Evolutionary conservation across 2,329 filamentous ascomycete species (phyloP), one percentile per base, ranked within the genome.

Genomic region (Neurospora crassa): DNA sequence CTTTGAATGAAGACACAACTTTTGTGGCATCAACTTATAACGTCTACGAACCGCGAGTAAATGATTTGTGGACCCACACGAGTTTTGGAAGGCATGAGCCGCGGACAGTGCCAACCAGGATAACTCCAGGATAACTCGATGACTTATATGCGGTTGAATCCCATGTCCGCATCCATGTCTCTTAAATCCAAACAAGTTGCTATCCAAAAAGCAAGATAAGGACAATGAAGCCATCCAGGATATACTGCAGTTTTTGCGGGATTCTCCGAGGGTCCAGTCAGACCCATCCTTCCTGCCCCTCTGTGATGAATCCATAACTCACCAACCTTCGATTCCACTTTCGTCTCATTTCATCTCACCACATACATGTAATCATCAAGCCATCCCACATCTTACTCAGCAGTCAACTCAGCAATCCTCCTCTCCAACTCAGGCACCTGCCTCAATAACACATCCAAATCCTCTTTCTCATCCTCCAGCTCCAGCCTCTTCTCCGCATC

Each of bases 381-480:
- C 24, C 47, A 59, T 16, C 24, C 14, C 47, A 59, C 45, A 24
- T 11, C 20, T 73, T 71, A 82, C 67, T 77, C 79, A 41, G 84
- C 84, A 70, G 86, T 92, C 80, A 98, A 82, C 82, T 98, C 95
- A 18, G 86, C 89, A 78, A 98, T 90, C 70, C 96, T 87, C 79
- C 91, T 90, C 85, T 97, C 91, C 74, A 97, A 87, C 78, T 97
- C 95, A 0, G 93, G 93, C 10, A 98, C 92, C 74, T 93, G 91
- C 72, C 96, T 86, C 69, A 99, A 82, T 79, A 93, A 87, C 68
- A 97, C 84, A 72, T 98, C 95, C 63, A 98, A 85, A 75, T 98
- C 95, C 79, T 99, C 96, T 81, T 92, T 96, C 85, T 98, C 96
- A 81, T 99, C 96, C 84, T 99, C 96, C 68, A 99, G 84, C 80